Base-by-base conservation (phyloP, 139 green algal genomes). In the Bryopsis sp. region DNA sequence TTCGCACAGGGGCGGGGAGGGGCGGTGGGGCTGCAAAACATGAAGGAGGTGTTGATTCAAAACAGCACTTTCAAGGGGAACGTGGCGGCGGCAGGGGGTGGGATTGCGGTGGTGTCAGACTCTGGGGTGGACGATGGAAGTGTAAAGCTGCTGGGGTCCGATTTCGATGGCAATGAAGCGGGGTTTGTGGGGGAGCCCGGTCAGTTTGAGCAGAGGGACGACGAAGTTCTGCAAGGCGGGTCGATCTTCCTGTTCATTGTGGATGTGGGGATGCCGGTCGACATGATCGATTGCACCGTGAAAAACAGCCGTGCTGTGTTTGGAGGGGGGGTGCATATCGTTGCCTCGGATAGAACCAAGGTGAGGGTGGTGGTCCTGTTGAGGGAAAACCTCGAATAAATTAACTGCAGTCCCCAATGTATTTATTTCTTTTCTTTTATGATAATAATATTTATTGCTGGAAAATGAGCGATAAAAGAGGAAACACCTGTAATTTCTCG, bases 251-350 rank as follows among this genome's bases (percentile, higher is more conserved):
- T 26, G 4, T 31, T 33, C 4, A 47, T 65, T 65, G 6, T 33
- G 6, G 58, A 65, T 39, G 19, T 15, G 4, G 6, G 4, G 4
- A 35, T 7, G 6, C 22, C 8, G 6, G 32, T 65, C 15, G 28
- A 6, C 3, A 65, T 65, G 6, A 3, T 35, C 19, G 43, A 7
- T 15, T 46, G 28, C 26, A 22, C 6, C 19, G 39, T 65, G 39
- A 33, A 46, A 7, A 67, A 67, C 31, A 67, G 39, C 59, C 7
- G 8, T 4, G 59, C 59, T 5, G n/a, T 15, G 24, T 67, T 47
- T 47, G 59, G 59, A 47, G 59, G 59, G 4, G 59, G 26, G 7
- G 4, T 67, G 19, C 59, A 67, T 24, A 28, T 67, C 8, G 59
- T 67, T 8, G 32, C 59, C 6, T 33, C 58, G 7, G n/a, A n/a